Evolutionary conservation across 192 early-diverging fungal genomes (phyloP).

Genomic region (Linnemannia exigua): DNA sequence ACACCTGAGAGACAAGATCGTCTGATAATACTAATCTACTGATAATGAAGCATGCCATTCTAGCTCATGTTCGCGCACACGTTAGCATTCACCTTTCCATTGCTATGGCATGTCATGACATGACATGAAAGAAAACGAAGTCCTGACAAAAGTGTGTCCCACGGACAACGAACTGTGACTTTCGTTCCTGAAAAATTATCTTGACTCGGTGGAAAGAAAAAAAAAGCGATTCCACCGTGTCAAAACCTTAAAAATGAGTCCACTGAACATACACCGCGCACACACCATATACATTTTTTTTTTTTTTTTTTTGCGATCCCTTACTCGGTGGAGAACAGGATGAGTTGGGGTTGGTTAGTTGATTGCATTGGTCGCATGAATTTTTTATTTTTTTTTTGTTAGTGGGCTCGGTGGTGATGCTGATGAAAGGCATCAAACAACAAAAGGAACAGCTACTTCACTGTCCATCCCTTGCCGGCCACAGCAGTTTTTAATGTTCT

Average conservation of each 20-base stretch:
- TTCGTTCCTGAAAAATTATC: background rate
- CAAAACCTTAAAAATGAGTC: constrained; percentile 29
- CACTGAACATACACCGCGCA: background rate
- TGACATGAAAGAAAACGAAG: no score
- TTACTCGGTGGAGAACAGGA: constrained; percentile 18
- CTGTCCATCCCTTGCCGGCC: background rate
- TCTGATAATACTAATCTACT: no score
- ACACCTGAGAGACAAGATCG: no score
- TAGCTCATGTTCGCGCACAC: no score
- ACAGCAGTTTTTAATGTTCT: background rate
- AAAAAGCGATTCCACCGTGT: constrained; percentile 13
- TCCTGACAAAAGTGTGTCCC: background rate
- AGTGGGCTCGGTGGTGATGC: background rate
- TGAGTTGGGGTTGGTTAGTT: background rate
- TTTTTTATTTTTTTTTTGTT: background rate
- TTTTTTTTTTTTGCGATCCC: constrained; percentile 3
- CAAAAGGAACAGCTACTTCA: background rate
- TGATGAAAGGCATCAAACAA: background rate
- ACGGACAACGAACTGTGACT: background rate
- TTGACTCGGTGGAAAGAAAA: constrained; percentile 27
- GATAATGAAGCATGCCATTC: no score
- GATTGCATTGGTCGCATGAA: background rate
- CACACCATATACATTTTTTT: constrained; percentile 13
- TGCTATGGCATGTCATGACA: no score
- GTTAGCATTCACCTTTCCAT: no score